Conservation (phyloP, 108 stramenopile genomes). For the Chaetoceros muelleri region DNA sequence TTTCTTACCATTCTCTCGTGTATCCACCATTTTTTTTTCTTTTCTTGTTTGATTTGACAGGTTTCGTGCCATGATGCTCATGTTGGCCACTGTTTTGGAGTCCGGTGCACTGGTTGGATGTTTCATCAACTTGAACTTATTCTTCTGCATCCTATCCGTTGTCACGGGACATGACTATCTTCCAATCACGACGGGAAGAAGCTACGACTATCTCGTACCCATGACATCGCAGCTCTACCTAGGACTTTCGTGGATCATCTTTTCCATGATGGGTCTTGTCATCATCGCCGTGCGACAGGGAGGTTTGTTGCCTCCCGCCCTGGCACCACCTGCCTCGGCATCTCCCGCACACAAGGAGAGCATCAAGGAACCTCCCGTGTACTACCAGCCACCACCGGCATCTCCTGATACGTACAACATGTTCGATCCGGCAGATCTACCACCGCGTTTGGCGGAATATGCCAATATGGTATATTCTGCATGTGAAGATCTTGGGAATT, state of each 20-base stretch:
- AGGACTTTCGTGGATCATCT: not conserved
- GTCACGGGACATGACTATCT: not conserved
- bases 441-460: constrained; percentile 82
- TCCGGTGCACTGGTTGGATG: constrained; percentile 39
- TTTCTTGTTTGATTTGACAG: constrained; percentile 12
- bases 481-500: constrained; percentile 88
- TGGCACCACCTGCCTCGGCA: not conserved
- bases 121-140: constrained; percentile 22
- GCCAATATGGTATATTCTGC: constrained; percentile 89
- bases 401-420: constrained; percentile 63
- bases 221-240: not conserved
- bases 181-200: not conserved
- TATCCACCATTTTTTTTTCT: constrained; percentile 2
- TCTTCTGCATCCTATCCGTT: constrained; percentile 10
- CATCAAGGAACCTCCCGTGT: not conserved
- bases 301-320: not conserved
- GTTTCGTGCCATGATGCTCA: constrained; percentile 27
- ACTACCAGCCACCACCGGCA: constrained; percentile 21
- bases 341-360: constrained; percentile 21
- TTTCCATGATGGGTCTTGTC: not conserved
- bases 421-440: constrained; percentile 86
- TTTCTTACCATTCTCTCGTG: not conserved
- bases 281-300: not conserved
- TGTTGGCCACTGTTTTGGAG: constrained; percentile 45
- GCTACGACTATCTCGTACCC: not conserved